Conservation (phyloP, 306 rosid species). For the Cucurbita argyrosperma region DNA sequence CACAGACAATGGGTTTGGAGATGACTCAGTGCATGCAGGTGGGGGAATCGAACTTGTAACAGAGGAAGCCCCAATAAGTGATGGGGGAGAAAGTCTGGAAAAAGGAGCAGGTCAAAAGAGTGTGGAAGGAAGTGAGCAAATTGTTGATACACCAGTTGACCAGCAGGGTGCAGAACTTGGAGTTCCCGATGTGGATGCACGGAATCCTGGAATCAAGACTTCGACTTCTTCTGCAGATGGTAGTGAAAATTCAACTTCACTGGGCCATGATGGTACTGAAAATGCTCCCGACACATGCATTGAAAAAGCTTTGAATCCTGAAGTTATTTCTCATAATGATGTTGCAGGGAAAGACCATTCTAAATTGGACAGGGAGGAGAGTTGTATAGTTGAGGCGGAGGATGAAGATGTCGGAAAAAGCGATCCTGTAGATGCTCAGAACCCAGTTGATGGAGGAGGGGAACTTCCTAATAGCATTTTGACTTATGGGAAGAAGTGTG, state of each 20-base stretch:
- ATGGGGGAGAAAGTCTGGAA: slow-evolving; percentile 10
- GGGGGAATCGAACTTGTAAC: slow-evolving; percentile 8
- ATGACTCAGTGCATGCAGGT: slow-evolving; percentile 16
- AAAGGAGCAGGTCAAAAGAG: slow-evolving; percentile 11
- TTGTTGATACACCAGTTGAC: neutral
- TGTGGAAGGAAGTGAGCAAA: slow-evolving; percentile 12
- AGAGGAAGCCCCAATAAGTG: slow-evolving; percentile 5
- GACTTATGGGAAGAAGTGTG: slow-evolving; percentile 1
- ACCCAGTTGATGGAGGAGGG: slow-evolving; percentile 9
- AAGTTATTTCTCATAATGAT: neutral
- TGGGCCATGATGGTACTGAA: slow-evolving; percentile 2
- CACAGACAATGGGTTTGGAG: slow-evolving; percentile 13
- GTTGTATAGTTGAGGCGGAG: neutral
- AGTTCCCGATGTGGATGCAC: neutral
- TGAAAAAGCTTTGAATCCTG: slow-evolving; percentile 6
- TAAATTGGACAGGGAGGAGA: neutral
- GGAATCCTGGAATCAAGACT: slow-evolving; percentile 1
- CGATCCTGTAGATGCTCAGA: slow-evolving; percentile 18
- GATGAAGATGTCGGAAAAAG: neutral
- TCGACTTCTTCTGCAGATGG: slow-evolving; percentile 1
- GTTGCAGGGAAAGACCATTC: neutral
- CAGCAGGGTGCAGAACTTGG: neutral
- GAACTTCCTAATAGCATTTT: slow-evolving; percentile 9
- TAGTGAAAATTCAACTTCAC: neutral
- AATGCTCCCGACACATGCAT: neutral